These are phyloP conservation scores for Tympanopsis confertula DNA, from an alignment of 2,329 filamentous ascomycete species.

Conservation along the genomic window DNA sequence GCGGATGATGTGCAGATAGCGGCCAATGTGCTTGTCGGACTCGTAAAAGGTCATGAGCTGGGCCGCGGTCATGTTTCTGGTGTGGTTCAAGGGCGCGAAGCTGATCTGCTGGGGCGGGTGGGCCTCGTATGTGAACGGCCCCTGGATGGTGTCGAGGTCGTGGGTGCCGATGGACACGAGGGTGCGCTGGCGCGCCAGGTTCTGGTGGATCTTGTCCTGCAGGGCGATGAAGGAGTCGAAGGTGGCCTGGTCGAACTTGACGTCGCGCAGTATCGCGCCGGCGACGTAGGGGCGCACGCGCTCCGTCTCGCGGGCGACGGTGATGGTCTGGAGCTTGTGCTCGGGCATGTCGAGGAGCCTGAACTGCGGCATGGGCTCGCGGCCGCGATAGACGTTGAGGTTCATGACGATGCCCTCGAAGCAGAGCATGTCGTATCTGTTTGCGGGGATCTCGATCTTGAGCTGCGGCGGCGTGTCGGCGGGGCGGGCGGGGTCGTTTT, in stretches of 20 bases:
- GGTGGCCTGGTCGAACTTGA: constrained; percentile 80
- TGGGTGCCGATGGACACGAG: constrained; percentile 96
- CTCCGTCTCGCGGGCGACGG: constrained; percentile 62
- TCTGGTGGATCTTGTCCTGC: constrained; percentile 96
- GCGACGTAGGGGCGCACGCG: constrained; percentile 80
- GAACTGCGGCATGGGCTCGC: constrained; percentile 67
- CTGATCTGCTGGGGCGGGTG: constrained; percentile 81
- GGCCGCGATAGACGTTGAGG: constrained; percentile 85
- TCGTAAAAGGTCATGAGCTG: constrained; percentile 93
- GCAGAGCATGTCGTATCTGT: constrained; percentile 88
- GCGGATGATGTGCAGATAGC: constrained; percentile 85
- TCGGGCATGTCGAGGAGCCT: constrained; percentile 58
- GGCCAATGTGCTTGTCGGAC: constrained; percentile 81
- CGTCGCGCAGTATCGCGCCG: constrained; percentile 75
- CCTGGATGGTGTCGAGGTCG: constrained; percentile 84
- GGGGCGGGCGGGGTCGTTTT: constrained; percentile 61
- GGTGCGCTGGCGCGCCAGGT: constrained; percentile 83
- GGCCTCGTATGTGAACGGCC: constrained; percentile 94
- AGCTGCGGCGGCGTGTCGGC: constrained; percentile 80
- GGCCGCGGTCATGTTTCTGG: constrained; percentile 72
- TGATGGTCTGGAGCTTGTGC: constrained; percentile 69
- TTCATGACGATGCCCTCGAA: constrained; percentile 94
- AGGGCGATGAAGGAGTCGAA: constrained; percentile 97
- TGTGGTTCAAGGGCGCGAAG: constrained; percentile 85
- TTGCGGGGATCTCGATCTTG: constrained; percentile 96